Base-by-base conservation (phyloP, 768 basidiomycete species). In the Hericium alpestre region DNA sequence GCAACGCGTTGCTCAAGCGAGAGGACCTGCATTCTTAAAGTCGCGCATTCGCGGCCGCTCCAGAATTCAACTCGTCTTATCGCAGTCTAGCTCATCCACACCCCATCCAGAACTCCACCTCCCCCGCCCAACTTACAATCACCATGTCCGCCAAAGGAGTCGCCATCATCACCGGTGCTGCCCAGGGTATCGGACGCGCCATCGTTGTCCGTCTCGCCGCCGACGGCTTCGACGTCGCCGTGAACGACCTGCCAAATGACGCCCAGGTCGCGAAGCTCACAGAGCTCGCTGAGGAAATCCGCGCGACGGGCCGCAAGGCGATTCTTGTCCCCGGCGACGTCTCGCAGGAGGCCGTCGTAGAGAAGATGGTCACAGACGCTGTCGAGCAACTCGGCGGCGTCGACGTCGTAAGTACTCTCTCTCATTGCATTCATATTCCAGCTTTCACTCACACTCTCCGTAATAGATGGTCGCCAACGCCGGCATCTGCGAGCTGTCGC, bases 101-200 rank as follows among this genome's bases (percentile, higher is more conserved):
- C 43, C 43, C 20, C 43, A 32, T 5, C 16, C 16, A 15, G 16
- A 8, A 18, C 15, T 5, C 43, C 43, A 46, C 18, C 16, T 46
- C 43, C 4, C 43, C 15, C 43, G 2, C 13, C 12, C 43, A 5
- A 46, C 43, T 20, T 20, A 46, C 41, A 10, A 18, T 15, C 16
- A 46, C 18, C 5, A 46, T 46, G 43, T 46, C 43, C 11, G 43
- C 43, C 13, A 51, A 51, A 51, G 25, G 49, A 38, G 67, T 74
- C 46, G 77, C 74, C 3, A 63, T 77, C 53, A 66, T 79, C 40
- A 78, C 77, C 0, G 79, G 77, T 23, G 71, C 70, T 11, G 70
- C 71, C 1, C 73, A 71, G 52, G 80, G 80, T 20, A 78, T 80
- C 16, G 80, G 79, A 0, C 70, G 70, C 39, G 75, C 73, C 38